phyloP scores from a whole-genome alignment of 495 filamentous ascomycete species.

The Hyaloscypha bicolor region DNA sequence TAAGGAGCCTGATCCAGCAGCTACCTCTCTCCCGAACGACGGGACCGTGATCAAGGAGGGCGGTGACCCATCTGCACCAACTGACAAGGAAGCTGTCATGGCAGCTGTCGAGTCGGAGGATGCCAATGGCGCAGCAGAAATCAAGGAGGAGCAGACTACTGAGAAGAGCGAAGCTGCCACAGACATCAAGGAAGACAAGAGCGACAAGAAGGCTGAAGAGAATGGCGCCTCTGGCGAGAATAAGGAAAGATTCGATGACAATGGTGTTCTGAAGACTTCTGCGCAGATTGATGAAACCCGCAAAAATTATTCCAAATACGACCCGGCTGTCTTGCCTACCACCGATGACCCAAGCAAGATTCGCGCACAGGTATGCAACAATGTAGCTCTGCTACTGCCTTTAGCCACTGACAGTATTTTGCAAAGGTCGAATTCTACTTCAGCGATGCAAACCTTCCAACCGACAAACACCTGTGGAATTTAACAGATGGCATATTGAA shows the following conservation, averaged over 20 bases:
- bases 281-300: constrained; percentile 7
- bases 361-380: constrained; percentile 66
- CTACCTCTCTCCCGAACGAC: constrained; percentile 37
- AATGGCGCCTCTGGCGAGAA: constrained; percentile 12
- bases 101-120: constrained; percentile 15
- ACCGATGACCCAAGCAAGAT: constrained; percentile 76
- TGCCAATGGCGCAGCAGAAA: constrained; percentile 18
- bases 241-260: constrained; percentile 8
- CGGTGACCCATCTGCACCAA: constrained; percentile 26
- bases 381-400: constrained; percentile 23
- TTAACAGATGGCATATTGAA: constrained; percentile 77
- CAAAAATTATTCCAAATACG: constrained; percentile 57
- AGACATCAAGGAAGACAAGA: constrained; percentile 6
- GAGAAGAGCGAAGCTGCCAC: constrained; percentile 2
- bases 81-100: constrained; percentile 11
- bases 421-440: constrained; percentile 96
- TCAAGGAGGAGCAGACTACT: constrained; percentile 5
- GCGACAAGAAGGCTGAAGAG: constrained; percentile 16
- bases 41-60: constrained; percentile 31
- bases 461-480: constrained; percentile 82
- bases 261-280: constrained; percentile 22
- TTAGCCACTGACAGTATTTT: constrained; percentile 20
- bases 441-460: constrained; percentile 85
- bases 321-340: constrained; percentile 61
- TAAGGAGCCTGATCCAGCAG: constrained; percentile 27